Percentiles rank a stretch among this genome's conserved stretches.
phyloP scores from a whole-genome alignment of 225 moss, liverwort and hornwort genomes.

The Anthoceros angustus region DNA sequence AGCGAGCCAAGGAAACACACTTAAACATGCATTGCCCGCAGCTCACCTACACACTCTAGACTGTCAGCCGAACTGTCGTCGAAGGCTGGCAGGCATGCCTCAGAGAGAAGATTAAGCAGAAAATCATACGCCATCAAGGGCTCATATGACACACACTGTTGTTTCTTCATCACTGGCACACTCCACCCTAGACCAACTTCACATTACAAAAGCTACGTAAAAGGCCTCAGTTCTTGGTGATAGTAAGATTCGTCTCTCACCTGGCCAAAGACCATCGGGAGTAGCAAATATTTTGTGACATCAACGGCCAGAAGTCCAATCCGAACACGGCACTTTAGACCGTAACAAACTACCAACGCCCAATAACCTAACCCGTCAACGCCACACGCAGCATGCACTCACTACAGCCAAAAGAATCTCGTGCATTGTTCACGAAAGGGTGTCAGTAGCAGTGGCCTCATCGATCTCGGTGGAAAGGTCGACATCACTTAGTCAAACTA shows the following conservation, averaged over 20 bases:
- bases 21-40: not conserved
- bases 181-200: not conserved
- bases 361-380: too few species aligned
- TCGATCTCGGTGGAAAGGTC: not conserved
- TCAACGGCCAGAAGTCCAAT: too few species aligned
- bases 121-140: not conserved
- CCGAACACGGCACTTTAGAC: too few species aligned
- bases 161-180: not conserved
- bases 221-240: not conserved
- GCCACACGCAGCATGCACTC: too few species aligned
- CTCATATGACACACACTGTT: slow-evolving; percentile 3
- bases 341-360: too few species aligned
- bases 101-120: slow-evolving; percentile 1
- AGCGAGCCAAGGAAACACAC: not conserved
- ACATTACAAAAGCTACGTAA: not conserved
- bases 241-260: too few species aligned
- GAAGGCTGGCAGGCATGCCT: not conserved
- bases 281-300: too few species aligned
- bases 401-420: too few species aligned
- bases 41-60: slow-evolving; percentile 6
- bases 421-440: not conserved
- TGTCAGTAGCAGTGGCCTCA: not conserved
- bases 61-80: not conserved
- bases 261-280: too few species aligned
- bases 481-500: not conserved